Percentiles rank a stretch among this genome's conserved stretches.
Conservation (phyloP, 805 yeast genomes). For the Candida maris region DNA sequence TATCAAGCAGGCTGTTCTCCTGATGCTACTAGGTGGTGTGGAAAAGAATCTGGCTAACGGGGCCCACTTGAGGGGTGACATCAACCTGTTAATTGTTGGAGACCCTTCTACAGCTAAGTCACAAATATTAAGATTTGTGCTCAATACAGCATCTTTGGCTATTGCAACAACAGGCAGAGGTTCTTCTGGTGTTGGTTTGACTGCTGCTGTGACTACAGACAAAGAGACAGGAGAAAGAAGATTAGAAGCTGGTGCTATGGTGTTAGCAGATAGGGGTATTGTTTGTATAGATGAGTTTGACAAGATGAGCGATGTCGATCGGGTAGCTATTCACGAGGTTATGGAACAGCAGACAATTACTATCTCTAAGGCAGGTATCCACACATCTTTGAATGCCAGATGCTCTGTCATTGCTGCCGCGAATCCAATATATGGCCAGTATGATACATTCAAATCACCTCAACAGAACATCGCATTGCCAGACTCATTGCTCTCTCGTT, state of each 20-base stretch:
- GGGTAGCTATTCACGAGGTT: slow-evolving; percentile 98
- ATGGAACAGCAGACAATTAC: slow-evolving; percentile 99
- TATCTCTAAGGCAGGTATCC: slow-evolving; percentile 97
- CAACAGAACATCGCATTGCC: slow-evolving; percentile 96
- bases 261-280: slow-evolving; percentile 92
- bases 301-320: slow-evolving; percentile 93
- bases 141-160: slow-evolving; percentile 92
- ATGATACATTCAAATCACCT: slow-evolving; percentile 93
- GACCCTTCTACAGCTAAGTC: slow-evolving; percentile 99
- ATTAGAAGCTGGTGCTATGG: slow-evolving; percentile 99
- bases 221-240: slow-evolving; percentile 96
- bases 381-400: slow-evolving; percentile 92
- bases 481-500: slow-evolving; percentile 93
- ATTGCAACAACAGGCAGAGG: slow-evolving; percentile 99
- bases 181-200: slow-evolving; percentile 99
- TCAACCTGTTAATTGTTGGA: slow-evolving; percentile 93
- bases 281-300: slow-evolving; percentile 99
- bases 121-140: slow-evolving; percentile 88
- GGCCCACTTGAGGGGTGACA: slow-evolving; percentile 96
- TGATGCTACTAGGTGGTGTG: slow-evolving; percentile 90
- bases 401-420: slow-evolving; percentile 98
- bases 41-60: slow-evolving; percentile 94
- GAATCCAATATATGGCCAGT: slow-evolving; percentile 94
- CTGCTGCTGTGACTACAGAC: slow-evolving; percentile 97
- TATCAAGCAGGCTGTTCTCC: slow-evolving; percentile 84